Evolutionary conservation across 371 early-diverging fungal species (phyloP), one percentile per base, ranked within the genome.

Genomic region (Saksenaea vasiformis): DNA sequence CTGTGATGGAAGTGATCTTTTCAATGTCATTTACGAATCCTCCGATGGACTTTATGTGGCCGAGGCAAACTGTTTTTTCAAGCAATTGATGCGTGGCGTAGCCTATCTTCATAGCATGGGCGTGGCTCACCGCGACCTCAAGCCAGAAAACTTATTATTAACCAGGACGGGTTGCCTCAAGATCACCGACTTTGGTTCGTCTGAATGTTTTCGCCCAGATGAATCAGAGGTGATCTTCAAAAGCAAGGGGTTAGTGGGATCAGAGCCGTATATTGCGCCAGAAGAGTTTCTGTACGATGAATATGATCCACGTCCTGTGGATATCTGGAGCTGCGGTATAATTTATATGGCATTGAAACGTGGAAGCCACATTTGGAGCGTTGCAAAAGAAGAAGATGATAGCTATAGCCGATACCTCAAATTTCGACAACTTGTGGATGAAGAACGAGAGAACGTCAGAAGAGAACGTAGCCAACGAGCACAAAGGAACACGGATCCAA

Each of bases 121-220:
- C 13, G 82, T 90, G 24, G 85, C 80, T 10, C 90, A 90, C 66
- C 79, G 88, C 51, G 79, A 82, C 41, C 54, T 92, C 59, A 91
- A 93, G 64, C 94, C 94, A 15, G 90, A 93, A 58, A 91, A 93
- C 61, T 62, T 91, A 65, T 78, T 97, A 2, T 69, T 97, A n/a
- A 91, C 89, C 19, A 70, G 80, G n/a, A 68, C 80, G 35, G 94
- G 95, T 1, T 89, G 93, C 64, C 79, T 95, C 67, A 94, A 94
- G 74, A 90, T 96, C 53, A 84, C 93, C 0, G 95, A 96, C 65
- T 95, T 96, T 81, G 96, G 96, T 37, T 71, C 73, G 44, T 74
- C 81, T 10, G 79, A 80, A 14, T 77, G 79, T 35, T 73, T 80
- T 56, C 68, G 68, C 36, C 67, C 72, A 0, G 70, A 70, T 66